phyloP scores from a whole-genome alignment of 2,329 filamentous ascomycete species.

The Colletotrichum sidae region DNA sequence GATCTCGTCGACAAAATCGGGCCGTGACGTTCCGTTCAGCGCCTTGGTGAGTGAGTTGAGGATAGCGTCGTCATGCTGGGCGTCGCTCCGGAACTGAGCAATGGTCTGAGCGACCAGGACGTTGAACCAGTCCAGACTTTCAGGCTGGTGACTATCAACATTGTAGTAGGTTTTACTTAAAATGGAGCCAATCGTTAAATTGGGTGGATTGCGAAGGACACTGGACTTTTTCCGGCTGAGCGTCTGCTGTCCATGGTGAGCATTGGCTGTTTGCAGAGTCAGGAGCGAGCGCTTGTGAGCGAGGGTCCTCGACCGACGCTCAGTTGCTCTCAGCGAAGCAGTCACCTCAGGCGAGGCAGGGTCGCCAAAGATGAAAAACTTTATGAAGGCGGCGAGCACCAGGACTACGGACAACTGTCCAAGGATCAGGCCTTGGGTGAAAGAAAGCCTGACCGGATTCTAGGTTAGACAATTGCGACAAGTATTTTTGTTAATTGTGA shows the following conservation, averaged over 20 bases:
- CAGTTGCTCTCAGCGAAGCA: constrained; percentile 79
- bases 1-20: constrained; percentile 93
- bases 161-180: constrained; percentile 98
- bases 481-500: no score
- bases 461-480: no score
- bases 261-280: constrained; percentile 64
- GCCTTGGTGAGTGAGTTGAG: constrained; percentile 85
- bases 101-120: constrained; percentile 96
- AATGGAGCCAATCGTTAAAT: constrained; percentile 91
- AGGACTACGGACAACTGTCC: constrained; percentile 94
- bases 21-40: constrained; percentile 87
- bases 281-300: constrained; percentile 82
- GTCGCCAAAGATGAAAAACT: constrained; percentile 99
- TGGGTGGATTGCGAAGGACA: constrained; percentile 78
- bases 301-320: constrained; percentile 78
- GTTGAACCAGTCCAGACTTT: constrained; percentile 99
- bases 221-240: constrained; percentile 76
- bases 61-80: constrained; percentile 91
- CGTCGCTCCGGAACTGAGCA: constrained; percentile 92
- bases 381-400: constrained; percentile 94
- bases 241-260: constrained; percentile 53
- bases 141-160: constrained; percentile 92
- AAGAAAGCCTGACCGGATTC: constrained; percentile 73
- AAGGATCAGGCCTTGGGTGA: constrained; percentile 92
- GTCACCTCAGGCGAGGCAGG: constrained; percentile 85